Conservation (phyloP, 2,329 filamentous ascomycete genomes). For the Trichoderma koningiopsis region DNA sequence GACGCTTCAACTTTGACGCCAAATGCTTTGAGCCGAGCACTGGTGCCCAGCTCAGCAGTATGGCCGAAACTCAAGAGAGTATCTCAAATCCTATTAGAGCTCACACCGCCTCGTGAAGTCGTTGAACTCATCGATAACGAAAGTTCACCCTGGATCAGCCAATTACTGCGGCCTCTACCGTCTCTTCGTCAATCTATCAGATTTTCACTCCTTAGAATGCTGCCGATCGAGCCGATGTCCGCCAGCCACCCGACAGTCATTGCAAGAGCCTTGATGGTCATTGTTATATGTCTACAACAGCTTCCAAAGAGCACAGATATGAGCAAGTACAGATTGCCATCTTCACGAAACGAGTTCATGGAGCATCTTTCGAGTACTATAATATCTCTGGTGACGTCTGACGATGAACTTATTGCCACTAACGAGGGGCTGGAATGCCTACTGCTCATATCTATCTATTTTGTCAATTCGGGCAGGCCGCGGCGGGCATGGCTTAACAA, state of each 20-base stretch:
- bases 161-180: constrained; percentile 18
- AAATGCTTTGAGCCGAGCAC: background rate
- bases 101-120: constrained; percentile 11
- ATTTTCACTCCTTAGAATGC: constrained; percentile 21
- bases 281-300: constrained; percentile 20
- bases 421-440: constrained; percentile 18
- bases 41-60: background rate
- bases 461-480: constrained; percentile 19
- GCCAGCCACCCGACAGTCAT: constrained; percentile 13
- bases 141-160: constrained; percentile 22
- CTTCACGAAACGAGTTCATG: background rate
- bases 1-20: background rate
- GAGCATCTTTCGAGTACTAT: background rate
- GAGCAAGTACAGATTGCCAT: background rate
- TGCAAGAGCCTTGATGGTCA: constrained; percentile 16
- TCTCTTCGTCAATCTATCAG: background rate
- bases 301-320: constrained; percentile 5
- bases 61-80: background rate
- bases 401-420: constrained; percentile 22
- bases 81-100: background rate
- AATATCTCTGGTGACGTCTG: constrained; percentile 5
- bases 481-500: constrained; percentile 25
- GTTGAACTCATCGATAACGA: constrained; percentile 14
- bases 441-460: constrained; percentile 16
- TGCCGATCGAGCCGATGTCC: constrained; percentile 11